Evolutionary conservation across 768 basidiomycete genomes (phyloP), one percentile per base, ranked within the genome.

Genomic region (Lepiota brunneoincarnata): DNA sequence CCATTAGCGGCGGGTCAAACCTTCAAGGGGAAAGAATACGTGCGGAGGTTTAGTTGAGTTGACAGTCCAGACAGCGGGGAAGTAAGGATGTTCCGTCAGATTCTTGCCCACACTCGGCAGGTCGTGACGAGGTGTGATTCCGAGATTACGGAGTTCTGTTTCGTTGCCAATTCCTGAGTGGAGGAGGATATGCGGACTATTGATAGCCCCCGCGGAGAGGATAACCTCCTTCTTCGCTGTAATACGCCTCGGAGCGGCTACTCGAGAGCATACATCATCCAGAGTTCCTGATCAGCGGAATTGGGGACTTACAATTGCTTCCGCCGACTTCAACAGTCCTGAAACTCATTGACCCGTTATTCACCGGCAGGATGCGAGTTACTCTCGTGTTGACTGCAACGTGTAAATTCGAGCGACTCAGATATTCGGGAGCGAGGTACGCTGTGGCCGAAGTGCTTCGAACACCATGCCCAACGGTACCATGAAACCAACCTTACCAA

Each of bases 191-290:
- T 64, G 61, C 0, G 72, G 71, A 9, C 68, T 70, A 5, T 65
- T 69, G 41, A 72, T 59, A 2, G 66, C 58, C 4, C 74, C 74
- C 20, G 71, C 71, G 1, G 65, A 67, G 7, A 85, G 60, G 5
- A 86, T 72, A 38, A 85, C 70, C 59, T 85, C 83, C 55, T 78
- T 81, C 52, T 61, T 63, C 0, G 82, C 83, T 4, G 54, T 64
- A 20, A 67, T 42, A 4, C 21, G 40, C 23, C 24, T 36, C 20
- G 23, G 14, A 58, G 39, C 18, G 45, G 42, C 2, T 39, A 11
- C 23, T 28, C 1, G 38, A 41, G 3, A 36, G 21, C 10, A 54
- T 55, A 17, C 18, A 53, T 56, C 9, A 17, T 20, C 49, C 35
- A 43, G 20, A 21, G 31, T 20, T 11, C 20, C 7, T 12, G 23